Evolutionary conservation across 2,329 filamentous ascomycete genomes (phyloP).

Genomic region (Sphaceloma murrayae): DNA sequence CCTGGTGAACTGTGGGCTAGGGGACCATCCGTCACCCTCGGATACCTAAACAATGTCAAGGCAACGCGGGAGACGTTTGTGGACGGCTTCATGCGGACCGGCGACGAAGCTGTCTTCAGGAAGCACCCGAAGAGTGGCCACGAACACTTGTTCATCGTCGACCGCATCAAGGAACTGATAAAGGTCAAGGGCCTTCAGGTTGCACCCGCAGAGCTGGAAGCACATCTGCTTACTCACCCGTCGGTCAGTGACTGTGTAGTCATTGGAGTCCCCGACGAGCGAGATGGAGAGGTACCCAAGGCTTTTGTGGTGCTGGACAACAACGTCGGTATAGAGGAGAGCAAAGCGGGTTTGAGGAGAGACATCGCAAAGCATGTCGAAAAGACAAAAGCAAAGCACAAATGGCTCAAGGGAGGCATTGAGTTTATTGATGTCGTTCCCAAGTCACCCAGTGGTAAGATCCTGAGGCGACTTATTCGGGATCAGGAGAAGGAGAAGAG

Average conservation of each 20-base stretch:
- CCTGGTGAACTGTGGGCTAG: slow-evolving; percentile 76
- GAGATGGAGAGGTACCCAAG: slow-evolving; percentile 53
- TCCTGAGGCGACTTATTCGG: slow-evolving; percentile 52
- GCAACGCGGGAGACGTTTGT: slow-evolving; percentile 71
- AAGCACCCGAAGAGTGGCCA: slow-evolving; percentile 50
- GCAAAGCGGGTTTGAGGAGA: slow-evolving; percentile 40
- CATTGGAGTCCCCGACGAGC: slow-evolving; percentile 59
- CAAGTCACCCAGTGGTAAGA: slow-evolving; percentile 53
- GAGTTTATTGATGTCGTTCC: slow-evolving; percentile 44
- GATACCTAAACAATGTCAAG: slow-evolving; percentile 78
- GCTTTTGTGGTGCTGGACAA: slow-evolving; percentile 53
- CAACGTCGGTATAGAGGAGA: slow-evolving; percentile 43
- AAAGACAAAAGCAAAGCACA: slow-evolving; percentile 51
- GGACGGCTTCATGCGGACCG: slow-evolving; percentile 57
- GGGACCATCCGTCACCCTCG: slow-evolving; percentile 65
- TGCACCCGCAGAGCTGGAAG: slow-evolving; percentile 73
- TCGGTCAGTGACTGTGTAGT: slow-evolving; percentile 71
- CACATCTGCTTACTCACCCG: slow-evolving; percentile 64
- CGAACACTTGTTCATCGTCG: slow-evolving; percentile 78
- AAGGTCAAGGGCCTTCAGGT: slow-evolving; percentile 78
- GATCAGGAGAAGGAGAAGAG: slow-evolving; percentile 61
- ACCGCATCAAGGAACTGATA: slow-evolving; percentile 70
- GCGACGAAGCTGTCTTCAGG: slow-evolving; percentile 68
- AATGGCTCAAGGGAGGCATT: slow-evolving; percentile 53
- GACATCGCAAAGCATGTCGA: slow-evolving; percentile 51